Percentiles rank a stretch among this genome's conserved stretches.
These are phyloP conservation scores for Exserohilum turcica DNA, from an alignment of 2,329 filamentous ascomycete species.

Conservation along the genomic window DNA sequence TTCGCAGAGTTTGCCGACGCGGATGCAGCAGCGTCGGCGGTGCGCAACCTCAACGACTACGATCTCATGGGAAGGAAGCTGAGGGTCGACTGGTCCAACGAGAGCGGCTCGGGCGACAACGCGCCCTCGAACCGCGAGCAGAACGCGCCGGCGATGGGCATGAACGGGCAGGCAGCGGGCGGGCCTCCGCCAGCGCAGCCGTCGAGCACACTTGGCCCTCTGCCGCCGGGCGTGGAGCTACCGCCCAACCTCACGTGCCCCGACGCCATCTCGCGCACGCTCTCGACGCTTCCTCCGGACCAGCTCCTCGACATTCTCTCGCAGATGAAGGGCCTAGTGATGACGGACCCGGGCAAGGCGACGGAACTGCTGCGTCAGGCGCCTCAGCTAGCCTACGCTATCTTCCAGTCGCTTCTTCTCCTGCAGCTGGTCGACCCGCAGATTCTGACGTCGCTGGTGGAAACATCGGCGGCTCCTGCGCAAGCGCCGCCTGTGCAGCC, in stretches of 20 bases:
- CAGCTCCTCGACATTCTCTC: constrained; percentile 92
- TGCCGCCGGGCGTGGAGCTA: constrained; percentile 84
- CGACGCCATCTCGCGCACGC: constrained; percentile 89
- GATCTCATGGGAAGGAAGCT: constrained; percentile 95
- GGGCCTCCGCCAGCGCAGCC: constrained; percentile 45
- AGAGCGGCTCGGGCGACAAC: constrained; percentile 71
- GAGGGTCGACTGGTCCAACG: constrained; percentile 94
- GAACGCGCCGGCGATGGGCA: constrained; percentile 43
- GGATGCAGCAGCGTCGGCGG: constrained; percentile 89
- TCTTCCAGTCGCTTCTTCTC: constrained; percentile 90
- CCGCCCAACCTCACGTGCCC: constrained; percentile 81
- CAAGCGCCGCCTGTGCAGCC: constrained; percentile 48
- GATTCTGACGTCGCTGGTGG: constrained; percentile 80
- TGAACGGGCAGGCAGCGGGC: constrained; percentile 39
- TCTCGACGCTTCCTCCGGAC: constrained; percentile 81
- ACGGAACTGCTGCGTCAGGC: constrained; percentile 86
- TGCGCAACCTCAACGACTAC: constrained; percentile 92
- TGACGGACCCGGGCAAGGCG: constrained; percentile 78
- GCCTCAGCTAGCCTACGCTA: constrained; percentile 89
- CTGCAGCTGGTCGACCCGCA: constrained; percentile 90
- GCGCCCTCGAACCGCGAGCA: constrained; percentile 53
- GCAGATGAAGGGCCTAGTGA: constrained; percentile 92
- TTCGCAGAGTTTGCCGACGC: constrained; percentile 95
- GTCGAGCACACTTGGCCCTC: constrained; percentile 69
- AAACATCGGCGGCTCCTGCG: constrained; percentile 51